Conservation (phyloP, 1,139 yeast genomes). For the Geotrichum restrictum region DNA sequence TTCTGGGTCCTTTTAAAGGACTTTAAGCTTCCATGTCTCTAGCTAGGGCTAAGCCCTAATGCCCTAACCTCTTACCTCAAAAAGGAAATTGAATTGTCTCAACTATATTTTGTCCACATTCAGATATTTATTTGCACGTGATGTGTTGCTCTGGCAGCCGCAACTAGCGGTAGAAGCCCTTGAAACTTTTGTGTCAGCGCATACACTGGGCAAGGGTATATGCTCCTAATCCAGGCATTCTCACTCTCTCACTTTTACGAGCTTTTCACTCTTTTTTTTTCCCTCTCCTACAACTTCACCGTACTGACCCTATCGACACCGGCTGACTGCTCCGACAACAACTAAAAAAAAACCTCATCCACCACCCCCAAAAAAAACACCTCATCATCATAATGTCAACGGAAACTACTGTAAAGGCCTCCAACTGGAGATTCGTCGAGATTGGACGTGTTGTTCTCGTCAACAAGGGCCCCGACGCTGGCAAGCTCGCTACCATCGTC, state of each 20-base stretch:
- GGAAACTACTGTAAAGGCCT: slow-evolving; percentile 82
- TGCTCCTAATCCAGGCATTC: not conserved
- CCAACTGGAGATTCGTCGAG: slow-evolving; percentile 99
- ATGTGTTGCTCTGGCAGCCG: too few species aligned
- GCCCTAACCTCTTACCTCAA: too few species aligned
- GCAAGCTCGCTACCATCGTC: slow-evolving; percentile 90
- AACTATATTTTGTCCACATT: too few species aligned
- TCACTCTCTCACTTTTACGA: slow-evolving; percentile 1
- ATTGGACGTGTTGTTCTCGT: slow-evolving; percentile 98
- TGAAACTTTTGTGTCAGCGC: not conserved
- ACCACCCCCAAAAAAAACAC: slow-evolving; percentile 8
- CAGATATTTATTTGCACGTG: too few species aligned
- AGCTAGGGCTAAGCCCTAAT: not conserved
- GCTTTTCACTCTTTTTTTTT: slow-evolving; percentile 7
- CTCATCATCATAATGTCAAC: slow-evolving; percentile 48
- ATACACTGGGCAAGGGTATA: not conserved
- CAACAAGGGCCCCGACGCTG: slow-evolving; percentile 62
- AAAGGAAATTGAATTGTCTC: too few species aligned
- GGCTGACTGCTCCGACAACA: not conserved
- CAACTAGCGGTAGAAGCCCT: not conserved
- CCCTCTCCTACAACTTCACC: not conserved
- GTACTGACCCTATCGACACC: not conserved
- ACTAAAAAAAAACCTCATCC: slow-evolving; percentile 1
- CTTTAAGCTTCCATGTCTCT: not conserved
- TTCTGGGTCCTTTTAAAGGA: not conserved